These are phyloP conservation scores for Mycena epipterygia DNA, from an alignment of 768 basidiomycete genomes.

Conservation along the genomic window DNA sequence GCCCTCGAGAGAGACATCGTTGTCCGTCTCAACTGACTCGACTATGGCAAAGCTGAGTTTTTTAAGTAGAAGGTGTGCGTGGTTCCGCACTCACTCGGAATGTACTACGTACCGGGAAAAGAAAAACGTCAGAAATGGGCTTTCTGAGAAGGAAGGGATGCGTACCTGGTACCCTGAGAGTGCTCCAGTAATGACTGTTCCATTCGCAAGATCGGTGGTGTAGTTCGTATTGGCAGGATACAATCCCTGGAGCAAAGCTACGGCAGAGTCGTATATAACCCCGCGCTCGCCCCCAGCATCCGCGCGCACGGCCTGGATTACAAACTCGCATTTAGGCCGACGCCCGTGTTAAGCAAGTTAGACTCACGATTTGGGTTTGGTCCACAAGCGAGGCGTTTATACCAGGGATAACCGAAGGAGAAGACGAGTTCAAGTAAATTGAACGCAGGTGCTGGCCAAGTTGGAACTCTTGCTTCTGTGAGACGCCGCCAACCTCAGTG, in stretches of 20 bases:
- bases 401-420: slow-evolving; percentile 65
- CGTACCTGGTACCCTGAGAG: slow-evolving; percentile 73
- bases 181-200: slow-evolving; percentile 69
- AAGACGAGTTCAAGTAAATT: slow-evolving; percentile 67
- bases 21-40: slow-evolving; percentile 71
- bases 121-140: neutral
- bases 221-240: slow-evolving; percentile 65
- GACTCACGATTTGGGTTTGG: slow-evolving; percentile 48
- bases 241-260: slow-evolving; percentile 78
- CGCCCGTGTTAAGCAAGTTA: neutral
- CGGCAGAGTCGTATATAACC: slow-evolving; percentile 76
- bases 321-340: neutral
- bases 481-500: slow-evolving; percentile 2
- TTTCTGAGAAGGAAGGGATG: neutral
- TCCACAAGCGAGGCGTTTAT: slow-evolving; percentile 54
- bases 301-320: slow-evolving; percentile 58
- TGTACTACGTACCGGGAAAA: slow-evolving; percentile 45
- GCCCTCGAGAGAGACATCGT: slow-evolving; percentile 77
- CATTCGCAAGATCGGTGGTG: slow-evolving; percentile 75
- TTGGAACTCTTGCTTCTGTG: slow-evolving; percentile 68
- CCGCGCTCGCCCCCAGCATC: slow-evolving; percentile 79
- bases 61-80: slow-evolving; percentile 11
- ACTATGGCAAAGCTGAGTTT: slow-evolving; percentile 51
- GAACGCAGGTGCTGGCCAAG: slow-evolving; percentile 67
- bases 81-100: slow-evolving; percentile 51